Evolutionary conservation across 2,329 filamentous ascomycete genomes (phyloP), one percentile per base, ranked within the genome.

Genomic region (Diaporthe aspalathi): DNA sequence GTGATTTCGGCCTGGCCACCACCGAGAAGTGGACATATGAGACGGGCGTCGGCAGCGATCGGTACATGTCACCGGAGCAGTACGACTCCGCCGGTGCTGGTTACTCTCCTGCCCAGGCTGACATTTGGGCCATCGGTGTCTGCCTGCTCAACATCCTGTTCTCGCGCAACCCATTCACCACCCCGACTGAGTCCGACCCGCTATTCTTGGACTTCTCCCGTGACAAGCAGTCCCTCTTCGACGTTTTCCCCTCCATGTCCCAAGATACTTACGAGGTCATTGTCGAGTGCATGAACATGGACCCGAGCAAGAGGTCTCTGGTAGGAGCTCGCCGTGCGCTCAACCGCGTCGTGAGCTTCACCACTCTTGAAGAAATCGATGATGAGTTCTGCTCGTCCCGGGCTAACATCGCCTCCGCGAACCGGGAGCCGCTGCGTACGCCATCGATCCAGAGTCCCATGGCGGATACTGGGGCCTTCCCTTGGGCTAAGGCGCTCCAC

Each of bases 21-120:
- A 93, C 91, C 8, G 94, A 97, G 73, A 87, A 91, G 76, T 97
- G 94, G 94, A 97, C 94, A 29, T 93, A 93, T 77, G 96, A 99
- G 85, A 92, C 92, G 74, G 96, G 93, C 73, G 96, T 99, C 57
- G 96, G 96, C 75, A 98, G 96, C 80, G 96, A 99, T 80, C 94
- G 96, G 70, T 99, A 99, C 85, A 99, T 99, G 96, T 95, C 96
- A 70, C 96, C 96, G 6, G 96, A 99, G 83, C 96, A 99, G 82
- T 98, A 96, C 78, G 95, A 98, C 80, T 94, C 95, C 67, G 90
- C 91, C 76, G 92, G 91, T 74, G 90, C 89, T 74, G 96, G 96
- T 72, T 99, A 99, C 84, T 95, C 94, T 70, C 95, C 96, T 57
- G 93, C 94, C 56, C 91, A 96, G 83, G 96, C 96, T 66, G 96